Conservation (phyloP, 2,329 filamentous ascomycete species). For the Grosmannia clavigera region DNA sequence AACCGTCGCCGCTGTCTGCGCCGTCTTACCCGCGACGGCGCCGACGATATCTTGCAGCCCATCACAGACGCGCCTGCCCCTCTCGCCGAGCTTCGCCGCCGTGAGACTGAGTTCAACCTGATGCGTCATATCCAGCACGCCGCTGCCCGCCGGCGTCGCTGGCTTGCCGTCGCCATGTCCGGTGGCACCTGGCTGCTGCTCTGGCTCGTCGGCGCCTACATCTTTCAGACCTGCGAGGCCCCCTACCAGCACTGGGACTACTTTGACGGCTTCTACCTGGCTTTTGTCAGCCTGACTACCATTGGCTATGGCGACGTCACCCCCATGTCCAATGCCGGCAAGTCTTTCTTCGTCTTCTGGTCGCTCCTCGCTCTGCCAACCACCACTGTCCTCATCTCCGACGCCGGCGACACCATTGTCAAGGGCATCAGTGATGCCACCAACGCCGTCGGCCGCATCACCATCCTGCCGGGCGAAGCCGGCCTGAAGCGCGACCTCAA, state of each 20-base stretch:
- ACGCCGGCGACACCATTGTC: conserved; percentile 76
- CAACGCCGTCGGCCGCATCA: conserved; percentile 43
- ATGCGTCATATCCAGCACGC: conserved; percentile 70
- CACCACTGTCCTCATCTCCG: conserved; percentile 75
- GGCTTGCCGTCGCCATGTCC: conserved; percentile 61
- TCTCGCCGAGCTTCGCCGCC: conserved; percentile 42
- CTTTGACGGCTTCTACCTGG: conserved; percentile 75
- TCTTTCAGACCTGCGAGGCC: conserved; percentile 49
- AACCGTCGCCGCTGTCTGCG: conserved; percentile 37
- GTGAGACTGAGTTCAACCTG: conserved; percentile 59
- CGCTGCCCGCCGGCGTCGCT: conserved; percentile 54
- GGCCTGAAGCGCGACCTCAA: conserved; percentile 34
- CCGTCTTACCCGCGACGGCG: conserved; percentile 30
- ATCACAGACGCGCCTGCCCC: conserved; percentile 16
- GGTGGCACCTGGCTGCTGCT: conserved; percentile 56
- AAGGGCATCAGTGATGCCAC: conserved; percentile 44
- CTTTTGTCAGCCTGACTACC: conserved; percentile 70
- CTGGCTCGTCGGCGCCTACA: conserved; percentile 68
- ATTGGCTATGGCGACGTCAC: conserved; percentile 78
- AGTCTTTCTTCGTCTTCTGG: conserved; percentile 91
- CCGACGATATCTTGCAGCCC: conserved; percentile 37
- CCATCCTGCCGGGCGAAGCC: conserved; percentile 46
- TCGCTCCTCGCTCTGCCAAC: conserved; percentile 73
- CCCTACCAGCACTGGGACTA: conserved; percentile 55
- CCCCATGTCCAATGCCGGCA: conserved; percentile 64